Evolutionary conservation across 164 flowering plant genomes (phyloP), one percentile per base, ranked within the genome.

Genomic region (Chloranthus sessilifolius): DNA sequence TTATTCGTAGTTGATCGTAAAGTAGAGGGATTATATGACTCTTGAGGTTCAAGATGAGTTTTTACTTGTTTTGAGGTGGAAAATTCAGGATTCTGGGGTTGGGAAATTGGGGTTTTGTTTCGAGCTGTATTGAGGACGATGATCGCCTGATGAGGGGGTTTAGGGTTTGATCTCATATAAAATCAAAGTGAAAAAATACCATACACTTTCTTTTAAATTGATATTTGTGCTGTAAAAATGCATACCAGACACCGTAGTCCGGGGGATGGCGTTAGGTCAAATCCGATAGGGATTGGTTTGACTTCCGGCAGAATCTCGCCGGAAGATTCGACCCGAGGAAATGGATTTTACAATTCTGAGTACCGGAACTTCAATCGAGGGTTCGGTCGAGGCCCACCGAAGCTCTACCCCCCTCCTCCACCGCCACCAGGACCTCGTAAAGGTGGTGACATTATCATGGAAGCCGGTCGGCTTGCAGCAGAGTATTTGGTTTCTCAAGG

Each of bases 391-490:
- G 74, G 73, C 48, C 69, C 50, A 4, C 56, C 67, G 12, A 74
- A 70, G 15, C 65, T 65, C 45, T 52, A 37, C 43, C 64, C 61
- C 3, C 60, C 57, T 5, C 64, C 64, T 0, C 63, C 55, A 30
- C 55, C 48, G 4, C 48, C 51, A 0, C 66, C 46, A 50, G 52
- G 52, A 5, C 35, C 64, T 1, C 39, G 26, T 17, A 40, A 14
- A 24, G 70, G 58, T 50, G 74, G 71, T 38, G 95, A 92, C 36
- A 45, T 86, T 52, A 77, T 88, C 26, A 68, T 86, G 79, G 96
- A 92, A 66, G 99, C 99, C 0, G 99, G 99, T 38, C 66, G 82
- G 25, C 82, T 92, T 37, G 99, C 99, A 0, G 77, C 94, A 2
- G 95, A 88, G 44, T 92, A 86, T 66, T 73, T 92, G 73, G 86